Conservation (phyloP, 2,329 filamentous ascomycete genomes). For the Sordariomycetes sp. region DNA sequence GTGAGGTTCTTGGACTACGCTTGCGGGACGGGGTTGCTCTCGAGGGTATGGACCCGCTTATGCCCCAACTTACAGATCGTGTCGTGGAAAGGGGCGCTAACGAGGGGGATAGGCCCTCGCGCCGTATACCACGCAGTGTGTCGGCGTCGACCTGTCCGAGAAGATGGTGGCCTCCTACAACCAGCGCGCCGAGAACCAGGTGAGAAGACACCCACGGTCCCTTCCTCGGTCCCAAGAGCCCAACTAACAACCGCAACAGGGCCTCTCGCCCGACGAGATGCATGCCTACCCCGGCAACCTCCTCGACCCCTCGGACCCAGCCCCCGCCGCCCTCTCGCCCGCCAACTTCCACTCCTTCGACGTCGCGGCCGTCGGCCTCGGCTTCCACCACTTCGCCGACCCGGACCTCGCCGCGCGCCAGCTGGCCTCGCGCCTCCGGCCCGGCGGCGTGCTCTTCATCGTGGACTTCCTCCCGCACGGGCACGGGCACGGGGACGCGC, state of each 20-base stretch:
- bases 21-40: conserved; percentile 60
- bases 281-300: conserved; percentile 48
- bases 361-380: conserved; percentile 49
- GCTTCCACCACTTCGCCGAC: conserved; percentile 59
- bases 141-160: conserved; percentile 61
- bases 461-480: conserved; percentile 54
- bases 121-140: conserved; percentile 49
- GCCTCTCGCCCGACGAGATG: conserved; percentile 40
- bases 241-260: conserved; percentile 21
- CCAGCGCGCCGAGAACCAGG: conserved; percentile 41
- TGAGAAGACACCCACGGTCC: conserved; percentile 12
- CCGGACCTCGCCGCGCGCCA: conserved; percentile 46
- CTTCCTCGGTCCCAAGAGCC: background rate
- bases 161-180: conserved; percentile 64
- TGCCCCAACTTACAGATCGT: background rate
- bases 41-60: conserved; percentile 35
- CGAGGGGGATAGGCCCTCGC: conserved; percentile 36
- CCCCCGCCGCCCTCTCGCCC: conserved; percentile 44
- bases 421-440: conserved; percentile 50
- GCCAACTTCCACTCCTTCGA: conserved; percentile 61
- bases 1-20: conserved; percentile 63
- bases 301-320: conserved; percentile 28
- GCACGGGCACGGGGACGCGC: conserved; percentile 11
- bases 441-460: conserved; percentile 57
- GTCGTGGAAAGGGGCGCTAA: background rate